Evolutionary conservation across 78 protist genomes (phyloP).

Genomic region (Capsaspora owczarzaki): DNA sequence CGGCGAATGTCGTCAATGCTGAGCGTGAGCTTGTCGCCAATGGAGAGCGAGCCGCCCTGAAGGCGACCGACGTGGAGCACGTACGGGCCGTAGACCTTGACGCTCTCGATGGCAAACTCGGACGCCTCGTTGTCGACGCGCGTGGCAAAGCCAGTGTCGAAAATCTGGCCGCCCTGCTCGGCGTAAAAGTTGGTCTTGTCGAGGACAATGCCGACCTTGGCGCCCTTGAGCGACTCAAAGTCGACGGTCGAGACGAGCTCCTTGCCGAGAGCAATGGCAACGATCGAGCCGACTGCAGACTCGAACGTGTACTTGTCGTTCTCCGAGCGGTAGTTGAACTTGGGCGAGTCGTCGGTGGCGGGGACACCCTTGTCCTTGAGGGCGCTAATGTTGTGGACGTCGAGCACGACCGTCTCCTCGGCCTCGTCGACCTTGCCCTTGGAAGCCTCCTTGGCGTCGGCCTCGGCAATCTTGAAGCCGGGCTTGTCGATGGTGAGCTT

Average conservation of each 20-base stretch:
- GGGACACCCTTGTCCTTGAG: constrained; percentile 11
- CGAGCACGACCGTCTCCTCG: constrained; percentile 11
- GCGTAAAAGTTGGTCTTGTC: constrained; percentile 83
- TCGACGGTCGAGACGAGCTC: neutral
- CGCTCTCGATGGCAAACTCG: constrained; percentile 48
- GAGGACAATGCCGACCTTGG: constrained; percentile 55
- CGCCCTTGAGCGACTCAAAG: no score
- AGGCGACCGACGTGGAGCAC: constrained; percentile 82
- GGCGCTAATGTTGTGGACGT: constrained; percentile 20
- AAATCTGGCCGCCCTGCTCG: constrained; percentile 92
- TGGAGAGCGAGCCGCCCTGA: constrained; percentile 33
- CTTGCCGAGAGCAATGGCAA: no score
- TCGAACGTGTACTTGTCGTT: neutral
- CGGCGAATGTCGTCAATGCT: constrained; percentile 45
- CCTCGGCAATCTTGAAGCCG: constrained; percentile 46
- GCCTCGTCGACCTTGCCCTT: neutral
- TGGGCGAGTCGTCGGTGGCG: constrained; percentile 73
- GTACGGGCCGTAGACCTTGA: constrained; percentile 76
- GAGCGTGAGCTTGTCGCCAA: constrained; percentile 53
- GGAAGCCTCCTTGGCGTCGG: constrained; percentile 29
- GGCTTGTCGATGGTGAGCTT: constrained; percentile 63
- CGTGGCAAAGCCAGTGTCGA: constrained; percentile 78
- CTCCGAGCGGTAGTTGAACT: constrained; percentile 51
- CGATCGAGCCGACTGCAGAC: neutral
- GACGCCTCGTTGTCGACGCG: constrained; percentile 10